These are phyloP conservation scores for Diaporthe vexans DNA, from an alignment of 2,329 filamentous ascomycete species.

Conservation along the genomic window DNA sequence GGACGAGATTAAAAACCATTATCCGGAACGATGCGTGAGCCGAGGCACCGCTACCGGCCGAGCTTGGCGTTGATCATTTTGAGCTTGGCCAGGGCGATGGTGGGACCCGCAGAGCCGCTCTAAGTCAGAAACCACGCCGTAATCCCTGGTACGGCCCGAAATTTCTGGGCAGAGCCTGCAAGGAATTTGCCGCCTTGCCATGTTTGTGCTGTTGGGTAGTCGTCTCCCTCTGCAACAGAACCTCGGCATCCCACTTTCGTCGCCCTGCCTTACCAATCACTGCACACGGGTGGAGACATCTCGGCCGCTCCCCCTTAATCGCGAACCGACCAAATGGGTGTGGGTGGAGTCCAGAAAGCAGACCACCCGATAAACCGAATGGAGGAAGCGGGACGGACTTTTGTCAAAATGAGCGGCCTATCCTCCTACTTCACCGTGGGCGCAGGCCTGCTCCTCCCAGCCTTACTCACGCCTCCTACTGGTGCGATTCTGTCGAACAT, in stretches of 20 bases:
- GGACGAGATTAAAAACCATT: constrained; percentile 9
- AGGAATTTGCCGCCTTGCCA: constrained; percentile 26
- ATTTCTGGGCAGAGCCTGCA: constrained; percentile 31
- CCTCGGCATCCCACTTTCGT: constrained; percentile 37
- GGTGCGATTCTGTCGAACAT: constrained; percentile 26
- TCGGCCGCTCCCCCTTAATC: constrained; percentile 19
- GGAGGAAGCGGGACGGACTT: constrained; percentile 17
- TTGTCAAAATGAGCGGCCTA: constrained; percentile 10
- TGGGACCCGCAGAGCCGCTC: constrained; percentile 40
- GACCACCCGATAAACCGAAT: constrained; percentile 18
- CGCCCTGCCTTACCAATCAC: constrained; percentile 31
- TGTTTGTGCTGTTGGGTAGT: constrained; percentile 22
- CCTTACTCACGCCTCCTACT: background rate
- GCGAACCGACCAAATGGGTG: constrained; percentile 31
- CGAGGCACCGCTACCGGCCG: constrained; percentile 16
- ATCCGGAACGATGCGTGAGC: constrained; percentile 13
- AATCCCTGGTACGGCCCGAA: constrained; percentile 20
- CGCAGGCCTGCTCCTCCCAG: background rate
- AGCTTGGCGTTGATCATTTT: constrained; percentile 23
- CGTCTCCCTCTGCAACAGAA: background rate
- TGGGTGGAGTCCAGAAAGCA: constrained; percentile 16
- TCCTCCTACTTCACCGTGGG: constrained; percentile 1
- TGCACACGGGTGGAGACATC: constrained; percentile 6
- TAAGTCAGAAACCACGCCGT: constrained; percentile 12
- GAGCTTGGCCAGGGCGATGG: constrained; percentile 11